phyloP scores from a whole-genome alignment of 2,329 filamentous ascomycete genomes.

The Nemania sp. region DNA sequence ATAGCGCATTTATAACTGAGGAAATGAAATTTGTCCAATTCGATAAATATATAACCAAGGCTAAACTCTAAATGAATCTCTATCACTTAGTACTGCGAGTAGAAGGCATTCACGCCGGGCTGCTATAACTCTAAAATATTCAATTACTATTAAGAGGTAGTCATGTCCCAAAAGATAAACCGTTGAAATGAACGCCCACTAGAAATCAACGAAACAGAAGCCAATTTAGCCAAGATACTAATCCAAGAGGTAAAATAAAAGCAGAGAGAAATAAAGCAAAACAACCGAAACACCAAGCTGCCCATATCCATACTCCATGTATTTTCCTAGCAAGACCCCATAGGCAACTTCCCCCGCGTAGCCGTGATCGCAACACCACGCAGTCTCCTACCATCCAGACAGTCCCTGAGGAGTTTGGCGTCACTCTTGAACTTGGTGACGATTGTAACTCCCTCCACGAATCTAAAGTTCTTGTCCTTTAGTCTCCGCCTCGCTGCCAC shows the following conservation, averaged over 20 bases:
- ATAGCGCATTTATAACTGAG: no score
- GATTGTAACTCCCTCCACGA: background rate
- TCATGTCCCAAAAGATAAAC: no score
- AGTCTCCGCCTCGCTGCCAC: background rate
- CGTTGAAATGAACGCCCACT: background rate
- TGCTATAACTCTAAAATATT: no score
- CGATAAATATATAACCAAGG: no score
- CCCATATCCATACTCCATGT: background rate
- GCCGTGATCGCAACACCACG: background rate
- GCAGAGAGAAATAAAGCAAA: background rate
- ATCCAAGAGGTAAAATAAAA: background rate
- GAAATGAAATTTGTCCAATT: no score
- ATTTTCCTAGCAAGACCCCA: background rate
- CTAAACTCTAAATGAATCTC: no score
- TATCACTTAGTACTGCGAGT: no score
- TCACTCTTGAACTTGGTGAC: background rate
- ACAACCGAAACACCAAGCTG: background rate
- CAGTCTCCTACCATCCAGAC: background rate
- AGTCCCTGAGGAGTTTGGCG: background rate
- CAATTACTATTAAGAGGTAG: no score
- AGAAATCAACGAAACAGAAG: background rate
- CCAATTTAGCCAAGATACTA: background rate
- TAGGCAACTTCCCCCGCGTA: background rate
- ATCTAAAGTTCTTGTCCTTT: background rate
- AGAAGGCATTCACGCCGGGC: no score